Base-by-base conservation (phyloP, 805 yeast species). In the Cyberlindnera bimundalis region DNA sequence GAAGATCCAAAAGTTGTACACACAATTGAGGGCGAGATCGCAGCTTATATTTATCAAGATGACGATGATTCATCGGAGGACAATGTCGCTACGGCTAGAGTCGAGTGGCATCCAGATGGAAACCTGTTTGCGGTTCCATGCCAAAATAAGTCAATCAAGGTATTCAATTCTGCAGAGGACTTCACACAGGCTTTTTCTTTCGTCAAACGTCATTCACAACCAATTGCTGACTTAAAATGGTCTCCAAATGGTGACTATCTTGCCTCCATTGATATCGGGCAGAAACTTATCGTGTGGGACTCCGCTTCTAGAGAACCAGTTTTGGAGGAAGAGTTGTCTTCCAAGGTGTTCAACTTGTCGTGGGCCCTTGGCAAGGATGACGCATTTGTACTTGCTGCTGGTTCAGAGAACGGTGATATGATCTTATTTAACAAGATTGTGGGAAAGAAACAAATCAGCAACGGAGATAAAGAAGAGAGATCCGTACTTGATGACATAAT, bases 101-200 rank as follows among this genome's bases (percentile, higher is more conserved):
- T 79, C 2, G 75, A 73, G 27, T 88, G 96, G 96, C 76, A 79
- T 42, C 76, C 83, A 2, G 68, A 73, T 39, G 95, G 95, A 14
- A 75, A 75, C 39, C 59, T 67, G n/a, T 66, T 88, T 35, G 87
- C 89, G 2, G 54, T 86, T 15, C 89, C 95, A 2, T 66, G 82
- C 6, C 64, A 67, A 27, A 64, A 70, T 16, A 64, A 68, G 33
- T 62, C 69, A 3, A 68, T 82, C 35, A 69, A 68, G 37, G 66
- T 76, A 0, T 78, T 64, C 35, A 47, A 56, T 10, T 34, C 51
- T 19, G 23, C 40, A 4, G 23, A 41, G 10, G 51, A 48, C 13
- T 54, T 47, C 30, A 12, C 27, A 11, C 37, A 48, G 14, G 21
- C 24, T 5, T 51, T 37, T 32, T 32, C 55, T 4, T 56, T 56